phyloP scores from a whole-genome alignment of 192 early-diverging fungal species.

The Lobosporangium transversale region DNA sequence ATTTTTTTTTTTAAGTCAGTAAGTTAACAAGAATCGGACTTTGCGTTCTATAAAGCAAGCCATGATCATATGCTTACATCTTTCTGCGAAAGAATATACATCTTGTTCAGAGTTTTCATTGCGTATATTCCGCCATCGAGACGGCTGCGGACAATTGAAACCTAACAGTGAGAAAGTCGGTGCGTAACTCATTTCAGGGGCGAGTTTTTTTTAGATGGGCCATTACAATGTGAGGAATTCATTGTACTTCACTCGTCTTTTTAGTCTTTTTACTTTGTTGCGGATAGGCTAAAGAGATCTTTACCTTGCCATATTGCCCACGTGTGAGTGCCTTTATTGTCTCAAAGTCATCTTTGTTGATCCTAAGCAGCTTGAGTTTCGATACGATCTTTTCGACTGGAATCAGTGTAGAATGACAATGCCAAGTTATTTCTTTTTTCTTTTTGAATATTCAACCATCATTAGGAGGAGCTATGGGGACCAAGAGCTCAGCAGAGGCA shows the following conservation, averaged over 20 bases:
- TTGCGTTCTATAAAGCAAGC: too few relatives aligned
- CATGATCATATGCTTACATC: constrained; percentile 76
- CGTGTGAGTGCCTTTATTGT: constrained; percentile 77
- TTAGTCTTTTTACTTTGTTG: neutral
- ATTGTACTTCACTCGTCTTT: neutral
- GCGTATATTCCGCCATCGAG: constrained; percentile 78
- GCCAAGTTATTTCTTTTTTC: neutral
- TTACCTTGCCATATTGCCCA: constrained; percentile 77
- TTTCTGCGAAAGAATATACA: constrained; percentile 76
- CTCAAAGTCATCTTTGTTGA: constrained; percentile 82
- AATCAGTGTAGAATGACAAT: neutral
- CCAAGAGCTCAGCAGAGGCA: too few relatives aligned
- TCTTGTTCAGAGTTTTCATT: constrained; percentile 85
- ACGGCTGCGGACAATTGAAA: constrained; percentile 83
- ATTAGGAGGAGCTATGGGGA: too few relatives aligned
- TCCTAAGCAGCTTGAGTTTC: constrained; percentile 55
- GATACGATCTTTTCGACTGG: constrained; percentile 43
- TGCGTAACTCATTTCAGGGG: neutral
- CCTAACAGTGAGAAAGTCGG: constrained; percentile 46
- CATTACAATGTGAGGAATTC: neutral
- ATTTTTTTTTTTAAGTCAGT: too few relatives aligned
- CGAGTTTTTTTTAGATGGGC: neutral
- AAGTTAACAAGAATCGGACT: too few relatives aligned
- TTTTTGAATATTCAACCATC: neutral
- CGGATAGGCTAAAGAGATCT: neutral